Percentiles rank a stretch among this genome's conserved stretches.
phyloP scores from a whole-genome alignment of 768 basidiomycete species.

The Lepiota subincarnata region DNA sequence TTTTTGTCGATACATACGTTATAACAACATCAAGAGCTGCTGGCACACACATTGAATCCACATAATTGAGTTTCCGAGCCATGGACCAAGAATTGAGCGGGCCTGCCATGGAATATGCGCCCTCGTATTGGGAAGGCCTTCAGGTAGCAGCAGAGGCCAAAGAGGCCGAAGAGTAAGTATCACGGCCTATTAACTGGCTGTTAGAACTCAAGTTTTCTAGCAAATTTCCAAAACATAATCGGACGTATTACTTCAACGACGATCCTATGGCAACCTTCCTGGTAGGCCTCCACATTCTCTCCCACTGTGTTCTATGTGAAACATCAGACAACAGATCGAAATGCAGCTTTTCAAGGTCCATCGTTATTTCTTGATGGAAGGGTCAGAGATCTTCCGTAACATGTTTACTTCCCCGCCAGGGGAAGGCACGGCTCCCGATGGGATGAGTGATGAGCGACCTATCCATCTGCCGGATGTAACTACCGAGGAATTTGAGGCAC shows the following conservation, averaged over 20 bases:
- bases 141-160: too few species aligned
- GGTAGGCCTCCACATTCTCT: conserved; percentile 8
- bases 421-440: conserved; percentile 22
- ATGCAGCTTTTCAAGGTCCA: conserved; percentile 26
- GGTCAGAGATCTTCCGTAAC: conserved; percentile 34
- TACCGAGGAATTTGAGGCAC: conserved; percentile 29
- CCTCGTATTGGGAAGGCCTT: too few species aligned
- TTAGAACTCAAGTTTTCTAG: too few species aligned
- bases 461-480: conserved; percentile 30
- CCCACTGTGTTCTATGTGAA: background rate
- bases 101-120: too few species aligned
- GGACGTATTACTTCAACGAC: conserved; percentile 18
- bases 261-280: conserved; percentile 18
- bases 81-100: too few species aligned
- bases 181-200: too few species aligned
- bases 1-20: too few species aligned
- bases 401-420: conserved; percentile 28
- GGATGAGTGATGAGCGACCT: conserved; percentile 27
- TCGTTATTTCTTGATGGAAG: conserved; percentile 33
- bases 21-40: too few species aligned
- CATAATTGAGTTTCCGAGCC: too few species aligned
- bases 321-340: conserved; percentile 26
- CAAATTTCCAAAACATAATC: background rate
- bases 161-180: too few species aligned
- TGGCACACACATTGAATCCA: too few species aligned